Conservation (phyloP, 495 filamentous ascomycete species). For the Melanomma pulvis-pyrius region DNA sequence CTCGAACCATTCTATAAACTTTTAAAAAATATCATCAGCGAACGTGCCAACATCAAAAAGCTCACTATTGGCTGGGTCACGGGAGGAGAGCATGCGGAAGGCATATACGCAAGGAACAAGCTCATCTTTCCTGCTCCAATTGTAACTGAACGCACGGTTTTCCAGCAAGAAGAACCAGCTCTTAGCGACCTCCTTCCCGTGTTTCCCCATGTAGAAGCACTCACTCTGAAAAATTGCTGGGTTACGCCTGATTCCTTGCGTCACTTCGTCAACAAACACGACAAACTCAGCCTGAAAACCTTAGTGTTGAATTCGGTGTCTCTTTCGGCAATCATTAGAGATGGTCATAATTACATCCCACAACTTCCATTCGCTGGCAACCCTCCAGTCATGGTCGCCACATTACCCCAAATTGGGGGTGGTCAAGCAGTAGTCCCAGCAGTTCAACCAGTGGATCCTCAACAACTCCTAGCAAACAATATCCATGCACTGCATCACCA, state of each 20-base stretch:
- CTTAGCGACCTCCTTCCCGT: conserved; percentile 8
- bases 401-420: too few relatives aligned
- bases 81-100: conserved; percentile 60
- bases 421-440: conserved; percentile 5
- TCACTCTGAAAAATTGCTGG: conserved; percentile 48
- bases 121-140: conserved; percentile 54
- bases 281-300: conserved; percentile 27
- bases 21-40: conserved; percentile 48
- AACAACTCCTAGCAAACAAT: conserved; percentile 19
- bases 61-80: conserved; percentile 59
- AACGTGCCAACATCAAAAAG: conserved; percentile 48
- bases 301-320: conserved; percentile 44
- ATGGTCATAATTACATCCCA: too few relatives aligned
- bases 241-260: conserved; percentile 39
- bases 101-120: conserved; percentile 55
- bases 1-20: conserved; percentile 50
- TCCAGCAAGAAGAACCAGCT: background rate
- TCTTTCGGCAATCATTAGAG: conserved; percentile 39
- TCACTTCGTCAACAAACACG: conserved; percentile 37
- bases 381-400: too few relatives aligned
- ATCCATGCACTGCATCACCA: conserved; percentile 30
- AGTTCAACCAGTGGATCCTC: background rate
- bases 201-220: conserved; percentile 43
- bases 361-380: too few relatives aligned
- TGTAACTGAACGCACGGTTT: background rate